Evolutionary conservation across 2,329 filamentous ascomycete genomes (phyloP), one percentile per base, ranked within the genome.

Genomic region (Fusarium chuoi): DNA sequence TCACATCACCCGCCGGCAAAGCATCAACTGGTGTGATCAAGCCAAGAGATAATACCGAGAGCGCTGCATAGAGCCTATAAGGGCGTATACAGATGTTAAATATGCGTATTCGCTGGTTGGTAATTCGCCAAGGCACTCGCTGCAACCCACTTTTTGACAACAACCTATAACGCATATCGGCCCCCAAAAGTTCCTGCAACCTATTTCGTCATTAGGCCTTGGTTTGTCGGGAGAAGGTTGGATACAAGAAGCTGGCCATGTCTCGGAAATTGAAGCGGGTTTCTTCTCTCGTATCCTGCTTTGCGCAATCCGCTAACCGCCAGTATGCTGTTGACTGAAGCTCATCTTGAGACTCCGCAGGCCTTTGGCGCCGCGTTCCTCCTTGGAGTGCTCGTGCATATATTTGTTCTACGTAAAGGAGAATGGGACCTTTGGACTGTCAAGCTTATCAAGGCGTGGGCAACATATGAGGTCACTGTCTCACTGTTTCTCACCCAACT

Each of bases 361-460:
- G 49, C 44, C 6, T 15, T 52, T 7, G 22, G 4, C 0, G 11
- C 28, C 4, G 5, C 41, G 0, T 74, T 74, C 12, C 0, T 44
- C 3, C 0, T 60, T 1, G 71, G 71, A 6, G 30, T 65, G 0
- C 3, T 63, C 1, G 26, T 24, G 1, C 71, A 74, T 26, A 10
- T 60, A 2, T 24, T 33, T 20, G 9, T 52, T 7, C 13, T 74
- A 1, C 56, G 71, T 2, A 48, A 68, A 7, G 71, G 71, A 3
- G 71, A 74, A 45, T 74, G 71, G 71, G 66, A 74, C 9, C 36
- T 58, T 5, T 68, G 48, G 45, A 28, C 67, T 0, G 61, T 58
- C 13, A 56, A 7, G 10, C 49, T 65, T 0, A 30, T 71, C 9
- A 63, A 38, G 13, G 8, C 18, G 9, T 59, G 48, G 60, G n/a